These are phyloP conservation scores for Dendrothele bispora DNA, from an alignment of 768 basidiomycete species.

Conservation along the genomic window DNA sequence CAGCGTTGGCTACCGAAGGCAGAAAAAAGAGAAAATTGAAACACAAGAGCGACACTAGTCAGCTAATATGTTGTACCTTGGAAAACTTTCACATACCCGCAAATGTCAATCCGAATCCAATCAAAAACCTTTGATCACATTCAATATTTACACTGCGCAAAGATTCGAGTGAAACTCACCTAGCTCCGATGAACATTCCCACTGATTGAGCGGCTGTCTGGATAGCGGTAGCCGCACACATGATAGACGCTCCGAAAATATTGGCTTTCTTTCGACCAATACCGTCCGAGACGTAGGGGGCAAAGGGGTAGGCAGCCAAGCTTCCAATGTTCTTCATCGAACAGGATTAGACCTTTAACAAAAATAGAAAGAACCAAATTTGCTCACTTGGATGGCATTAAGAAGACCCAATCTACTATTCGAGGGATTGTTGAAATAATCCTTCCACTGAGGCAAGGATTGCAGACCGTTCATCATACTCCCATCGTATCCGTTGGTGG, in stretches of 20 bases:
- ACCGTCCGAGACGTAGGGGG: conserved; percentile 71
- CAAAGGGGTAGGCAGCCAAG: conserved; percentile 67
- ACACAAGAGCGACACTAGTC: neutral
- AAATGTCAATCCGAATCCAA: conserved; percentile 77
- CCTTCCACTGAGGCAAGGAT: conserved; percentile 60
- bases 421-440: conserved; percentile 58
- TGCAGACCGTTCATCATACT: conserved; percentile 84
- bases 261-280: conserved; percentile 68
- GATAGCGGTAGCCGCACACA: conserved; percentile 65
- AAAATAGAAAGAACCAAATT: conserved; percentile 3
- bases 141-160: neutral
- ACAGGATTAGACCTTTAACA: neutral
- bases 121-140: conserved; percentile 49
- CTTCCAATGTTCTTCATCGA: conserved; percentile 61
- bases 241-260: conserved; percentile 68
- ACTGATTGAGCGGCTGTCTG: conserved; percentile 74
- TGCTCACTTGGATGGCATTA: conserved; percentile 73
- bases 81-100: conserved; percentile 47
- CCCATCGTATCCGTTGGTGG: conserved; percentile 75
- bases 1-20: conserved; percentile 54
- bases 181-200: conserved; percentile 80
- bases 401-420: conserved; percentile 63
- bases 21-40: conserved; percentile 11
- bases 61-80: too few species aligned
- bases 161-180: conserved; percentile 34